A percentile compares a stretch with the other conserved stretches of the same genome.
Conservation (phyloP, 2,329 filamentous ascomycete species). For the Diaporthe vexans region DNA sequence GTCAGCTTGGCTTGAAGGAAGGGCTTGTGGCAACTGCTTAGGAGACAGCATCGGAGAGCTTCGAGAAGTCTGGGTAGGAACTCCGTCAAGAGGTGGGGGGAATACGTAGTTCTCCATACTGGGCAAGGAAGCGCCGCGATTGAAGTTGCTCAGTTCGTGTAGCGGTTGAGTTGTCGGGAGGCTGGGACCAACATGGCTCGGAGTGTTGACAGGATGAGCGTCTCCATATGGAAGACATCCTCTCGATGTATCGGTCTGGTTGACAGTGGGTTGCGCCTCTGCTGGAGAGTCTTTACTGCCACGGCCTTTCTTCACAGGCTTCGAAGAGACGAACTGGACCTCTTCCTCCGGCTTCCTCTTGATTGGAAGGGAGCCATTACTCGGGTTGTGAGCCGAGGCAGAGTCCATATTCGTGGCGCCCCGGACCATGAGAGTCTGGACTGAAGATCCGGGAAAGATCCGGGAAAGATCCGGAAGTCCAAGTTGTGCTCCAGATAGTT, state of each 20-base stretch:
- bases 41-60: constrained; percentile 43
- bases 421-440: neutral
- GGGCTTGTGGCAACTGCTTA: constrained; percentile 39
- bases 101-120: constrained; percentile 43
- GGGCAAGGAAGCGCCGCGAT: constrained; percentile 33
- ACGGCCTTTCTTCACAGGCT: constrained; percentile 42
- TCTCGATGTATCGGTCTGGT: neutral
- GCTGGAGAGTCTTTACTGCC: constrained; percentile 29
- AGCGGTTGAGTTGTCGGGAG: constrained; percentile 3
- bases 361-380: neutral
- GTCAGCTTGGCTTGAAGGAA: neutral
- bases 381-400: constrained; percentile 3
- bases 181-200: neutral
- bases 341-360: constrained; percentile 43
- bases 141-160: neutral
- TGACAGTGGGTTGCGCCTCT: neutral
- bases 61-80: constrained; percentile 26
- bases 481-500: neutral
- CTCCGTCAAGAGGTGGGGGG: constrained; percentile 25
- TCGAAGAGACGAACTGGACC: constrained; percentile 43
- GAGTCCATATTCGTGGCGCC: constrained; percentile 24
- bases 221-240: neutral
- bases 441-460: neutral
- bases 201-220: neutral
- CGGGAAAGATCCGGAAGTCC: neutral